These are phyloP conservation scores for Silene conica DNA, from an alignment of 148 eudicot genomes.

Conservation along the genomic window DNA sequence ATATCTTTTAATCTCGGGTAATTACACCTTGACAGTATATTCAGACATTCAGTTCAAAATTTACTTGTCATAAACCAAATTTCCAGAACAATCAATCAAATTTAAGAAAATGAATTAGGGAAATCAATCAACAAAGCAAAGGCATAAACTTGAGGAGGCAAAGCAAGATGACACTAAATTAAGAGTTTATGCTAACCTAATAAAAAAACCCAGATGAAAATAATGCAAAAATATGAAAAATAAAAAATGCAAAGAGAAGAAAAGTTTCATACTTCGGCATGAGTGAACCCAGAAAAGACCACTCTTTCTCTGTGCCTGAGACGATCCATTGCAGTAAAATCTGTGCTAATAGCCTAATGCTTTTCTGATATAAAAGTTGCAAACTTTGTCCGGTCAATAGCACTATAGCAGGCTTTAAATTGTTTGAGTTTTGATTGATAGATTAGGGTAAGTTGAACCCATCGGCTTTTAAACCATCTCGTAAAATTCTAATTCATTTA, in stretches of 20 bases:
- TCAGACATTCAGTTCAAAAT: neutral
- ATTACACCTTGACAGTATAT: neutral
- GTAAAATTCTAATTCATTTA: no score
- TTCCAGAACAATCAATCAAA: conserved; percentile 8
- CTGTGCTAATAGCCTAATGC: conserved; percentile 12
- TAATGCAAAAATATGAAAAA: neutral
- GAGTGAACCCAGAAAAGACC: conserved; percentile 49
- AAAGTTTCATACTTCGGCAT: conserved; percentile 42
- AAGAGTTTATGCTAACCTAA: neutral
- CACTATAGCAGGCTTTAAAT: neutral
- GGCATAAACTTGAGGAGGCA: neutral
- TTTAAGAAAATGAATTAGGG: neutral
- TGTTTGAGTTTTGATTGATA: no score
- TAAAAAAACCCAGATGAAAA: conserved; percentile 20
- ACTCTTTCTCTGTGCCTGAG: conserved; percentile 47
- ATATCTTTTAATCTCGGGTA: neutral
- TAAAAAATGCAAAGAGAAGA: neutral
- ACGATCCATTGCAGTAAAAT: conserved; percentile 41
- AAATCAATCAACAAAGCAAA: neutral
- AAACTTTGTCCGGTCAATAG: neutral
- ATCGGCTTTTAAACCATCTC: no score
- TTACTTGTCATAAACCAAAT: neutral
- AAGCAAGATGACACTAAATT: neutral
- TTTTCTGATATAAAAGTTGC: neutral
- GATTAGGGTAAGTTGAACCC: no score